Evolutionary conservation across 2,329 filamentous ascomycete species (phyloP), one percentile per base, ranked within the genome.

Genomic region (Venturiaceae sp.): DNA sequence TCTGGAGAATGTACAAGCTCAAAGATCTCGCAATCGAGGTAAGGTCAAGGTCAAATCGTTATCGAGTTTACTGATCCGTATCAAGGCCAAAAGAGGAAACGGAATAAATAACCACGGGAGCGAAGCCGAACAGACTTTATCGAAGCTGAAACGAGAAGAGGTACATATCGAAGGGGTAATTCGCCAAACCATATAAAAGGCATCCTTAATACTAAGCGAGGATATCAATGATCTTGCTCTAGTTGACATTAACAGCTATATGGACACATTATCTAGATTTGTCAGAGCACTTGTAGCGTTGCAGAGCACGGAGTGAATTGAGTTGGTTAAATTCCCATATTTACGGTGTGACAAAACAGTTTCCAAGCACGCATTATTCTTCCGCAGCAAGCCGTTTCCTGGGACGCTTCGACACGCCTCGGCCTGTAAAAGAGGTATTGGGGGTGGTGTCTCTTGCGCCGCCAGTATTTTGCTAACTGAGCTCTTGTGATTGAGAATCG

Each of bases 41-140:
- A 56, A 28, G 21, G 23, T 26, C 53, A 62, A 62, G 58, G 33
- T 44, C 59, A 23, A 58, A 47, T 60, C 41, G n/a, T 58, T 60
- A 55, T 58, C 33, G 33, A 56, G 36, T 54, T 60, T 57, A 58
- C 58, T 58, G n/a, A 60, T 53, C 50, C 28, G 26, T 26, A 57
- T 46, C 54, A 47, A 57, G 60, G 60, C 58, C 54, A 54, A 60
- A 60, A 61, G 60, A 37, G 60, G 58, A 44, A 61, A 61, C 60
- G 41, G 54, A 23, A 53, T 32, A 41, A 37, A 60, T 54, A 60
- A 33, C 54, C 16, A 58, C 33, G 44, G 33, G 36, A 60, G 53
- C 58, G 37, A 55, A 58, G 58, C 60, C 46, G 39, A 53, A 33
- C 44, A 59, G 19, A 46, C 39, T 61, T 54, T 56, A 37, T 53